Evolutionary conservation across 1,284 basidiomycete genomes (phyloP), one percentile per base, ranked within the genome.

Genomic region (Mycosarcoma mackinlayi): DNA sequence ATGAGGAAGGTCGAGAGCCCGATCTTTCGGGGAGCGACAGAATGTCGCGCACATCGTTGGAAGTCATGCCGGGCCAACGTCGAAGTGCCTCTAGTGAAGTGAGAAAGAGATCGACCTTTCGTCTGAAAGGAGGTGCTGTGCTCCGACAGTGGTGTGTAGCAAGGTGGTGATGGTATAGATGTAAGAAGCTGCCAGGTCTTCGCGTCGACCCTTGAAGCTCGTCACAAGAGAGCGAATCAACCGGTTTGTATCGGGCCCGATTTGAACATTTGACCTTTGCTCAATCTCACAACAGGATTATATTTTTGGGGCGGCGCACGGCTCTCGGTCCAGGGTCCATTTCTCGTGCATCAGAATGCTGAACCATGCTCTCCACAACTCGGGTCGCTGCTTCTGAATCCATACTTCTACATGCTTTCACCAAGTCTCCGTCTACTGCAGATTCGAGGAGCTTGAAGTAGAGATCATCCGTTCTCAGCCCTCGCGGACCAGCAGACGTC

Each of bases 31-130:
- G 76, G 11, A 79, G 70, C 46, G 78, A 78, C 35, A 80, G 55
- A 39, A 80, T 80, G 58, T 80, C 78, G 42, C 78, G 73, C 41
- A 80, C 78, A 53, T 80, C 78, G 60, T 73, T 76, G 19, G 71
- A 74, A 19, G 64, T 74, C 76, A 78, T 78, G 14, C 14, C 53
- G 31, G n/a, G 27, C 16, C n/a, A 18, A 27, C 21, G 14, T 6
- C 34, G 30, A 16, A 5, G 11, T 8, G 7, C 11, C 9, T 16
- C 7, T 11, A 14, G 14, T n/a, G n/a, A n/a, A 25, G 30, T 19
- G 31, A 24, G 21, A n/a, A n/a, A n/a, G n/a, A n/a, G n/a, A n/a
- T n/a, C n/a, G n/a, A n/a, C n/a, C n/a, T n/a, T n/a, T n/a, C n/a
- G n/a, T n/a, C n/a, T n/a, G n/a, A n/a, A n/a, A n/a, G n/a, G n/a